Evolutionary conservation across 371 early-diverging fungal genomes (phyloP).

Genomic region (Circinella umbellata): DNA sequence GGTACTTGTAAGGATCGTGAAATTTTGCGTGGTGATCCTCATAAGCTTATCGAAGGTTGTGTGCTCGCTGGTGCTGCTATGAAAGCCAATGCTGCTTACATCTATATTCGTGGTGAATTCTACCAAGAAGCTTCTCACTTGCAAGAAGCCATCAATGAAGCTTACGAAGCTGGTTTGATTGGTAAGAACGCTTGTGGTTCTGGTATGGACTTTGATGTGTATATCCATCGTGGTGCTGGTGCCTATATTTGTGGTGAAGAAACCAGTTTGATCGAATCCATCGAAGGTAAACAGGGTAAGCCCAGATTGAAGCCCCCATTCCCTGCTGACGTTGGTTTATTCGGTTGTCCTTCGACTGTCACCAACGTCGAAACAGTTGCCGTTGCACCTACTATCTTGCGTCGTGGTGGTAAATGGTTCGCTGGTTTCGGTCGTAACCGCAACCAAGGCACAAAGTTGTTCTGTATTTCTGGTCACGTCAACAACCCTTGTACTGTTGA

Average conservation of each 20-base stretch:
- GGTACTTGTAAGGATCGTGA: conserved; percentile 99
- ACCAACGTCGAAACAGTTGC: conserved; percentile 98
- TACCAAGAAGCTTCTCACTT: conserved; percentile 95
- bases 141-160: conserved; percentile 95
- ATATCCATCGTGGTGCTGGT: conserved; percentile 96
- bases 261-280: conserved; percentile 96
- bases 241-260: conserved; percentile 99
- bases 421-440: conserved; percentile 92
- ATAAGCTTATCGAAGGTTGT: conserved; percentile 97
- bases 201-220: conserved; percentile 96
- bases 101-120: conserved; percentile 98
- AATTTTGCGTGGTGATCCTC: conserved; percentile 97
- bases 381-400: conserved; percentile 94
- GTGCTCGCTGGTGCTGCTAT: conserved; percentile 96
- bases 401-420: conserved; percentile 94
- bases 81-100: conserved; percentile 97
- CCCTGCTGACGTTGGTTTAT: conserved; percentile 97
- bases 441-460: conserved; percentile 96
- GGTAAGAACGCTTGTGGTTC: conserved; percentile 98
- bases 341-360: conserved; percentile 98
- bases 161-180: conserved; percentile 91
- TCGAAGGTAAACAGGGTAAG: conserved; percentile 98
- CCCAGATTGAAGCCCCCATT: conserved; percentile 98
- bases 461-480: conserved; percentile 97
- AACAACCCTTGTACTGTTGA: conserved; percentile 97